phyloP scores from a whole-genome alignment of 441 rosid genomes.

The Adansonia madagascariensis region DNA sequence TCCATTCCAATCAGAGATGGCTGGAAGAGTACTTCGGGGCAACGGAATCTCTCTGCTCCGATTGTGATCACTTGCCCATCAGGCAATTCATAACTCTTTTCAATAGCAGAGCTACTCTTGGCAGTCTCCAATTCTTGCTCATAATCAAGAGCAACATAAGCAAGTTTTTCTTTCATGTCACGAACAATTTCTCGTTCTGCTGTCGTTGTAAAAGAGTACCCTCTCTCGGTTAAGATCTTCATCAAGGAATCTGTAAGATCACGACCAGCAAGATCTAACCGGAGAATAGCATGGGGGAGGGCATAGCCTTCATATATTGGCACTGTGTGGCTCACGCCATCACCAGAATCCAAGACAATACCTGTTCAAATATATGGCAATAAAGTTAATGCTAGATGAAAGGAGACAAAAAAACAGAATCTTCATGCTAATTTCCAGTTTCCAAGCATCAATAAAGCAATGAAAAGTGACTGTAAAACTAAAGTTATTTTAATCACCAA shows the following conservation, averaged over 20 bases:
- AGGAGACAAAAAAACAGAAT: not conserved
- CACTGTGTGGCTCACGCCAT: too few species aligned
- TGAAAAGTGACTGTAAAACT: too few species aligned
- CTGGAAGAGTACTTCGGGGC: constrained; percentile 78
- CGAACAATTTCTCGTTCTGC: constrained; percentile 74
- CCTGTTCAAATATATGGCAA: constrained; percentile 39
- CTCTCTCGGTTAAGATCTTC: constrained; percentile 75
- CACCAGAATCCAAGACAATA: constrained; percentile 51
- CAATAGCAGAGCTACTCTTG: constrained; percentile 61
- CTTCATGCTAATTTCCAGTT: too few species aligned
- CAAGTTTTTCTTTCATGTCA: constrained; percentile 68
- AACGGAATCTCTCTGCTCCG: constrained; percentile 3
- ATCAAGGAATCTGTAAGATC: constrained; percentile 45
- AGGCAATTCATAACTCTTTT: constrained; percentile 64
- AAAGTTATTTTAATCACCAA: too few species aligned
- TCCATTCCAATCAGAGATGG: constrained; percentile 75
- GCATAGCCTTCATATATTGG: too few species aligned
- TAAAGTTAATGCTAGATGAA: not conserved
- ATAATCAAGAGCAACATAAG: constrained; percentile 69
- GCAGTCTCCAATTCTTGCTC: constrained; percentile 71
- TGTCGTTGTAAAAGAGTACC: constrained; percentile 66
- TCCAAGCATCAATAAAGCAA: too few species aligned
- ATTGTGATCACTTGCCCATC: constrained; percentile 48
- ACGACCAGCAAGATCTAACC: too few species aligned
- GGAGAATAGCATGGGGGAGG: too few species aligned